A percentile compares a stretch with the other conserved stretches of the same genome.
Conservation (phyloP, 176 grass and related monocot species). For the Tillandsia leiboldiana region DNA sequence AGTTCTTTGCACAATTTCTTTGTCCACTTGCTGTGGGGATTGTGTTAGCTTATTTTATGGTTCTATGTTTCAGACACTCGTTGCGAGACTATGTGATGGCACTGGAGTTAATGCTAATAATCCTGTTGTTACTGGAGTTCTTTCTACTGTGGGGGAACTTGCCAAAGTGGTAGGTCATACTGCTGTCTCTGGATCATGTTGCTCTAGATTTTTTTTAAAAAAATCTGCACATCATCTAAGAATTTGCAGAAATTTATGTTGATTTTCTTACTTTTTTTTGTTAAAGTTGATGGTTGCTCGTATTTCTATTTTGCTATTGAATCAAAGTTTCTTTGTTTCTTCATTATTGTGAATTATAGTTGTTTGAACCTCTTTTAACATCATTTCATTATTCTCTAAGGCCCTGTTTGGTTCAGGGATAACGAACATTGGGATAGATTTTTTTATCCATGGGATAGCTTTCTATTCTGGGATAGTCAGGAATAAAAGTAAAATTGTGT, state of each 20-base stretch:
- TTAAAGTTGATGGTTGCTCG: not conserved
- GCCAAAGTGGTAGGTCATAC: slow-evolving; percentile 74
- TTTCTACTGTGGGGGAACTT: slow-evolving; percentile 96
- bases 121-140: slow-evolving; percentile 73
- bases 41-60: slow-evolving; percentile 1
- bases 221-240: not conserved
- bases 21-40: not conserved
- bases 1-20: not conserved
- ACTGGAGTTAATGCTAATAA: slow-evolving; percentile 64
- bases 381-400: not conserved
- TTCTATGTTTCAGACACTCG: slow-evolving; percentile 64
- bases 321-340: not conserved
- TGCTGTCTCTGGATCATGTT: not conserved
- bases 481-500: too few relatives aligned
- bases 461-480: too few relatives aligned
- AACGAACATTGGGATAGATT: too few relatives aligned
- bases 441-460: too few relatives aligned
- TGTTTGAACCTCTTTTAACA: too few relatives aligned
- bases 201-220: not conserved
- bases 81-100: slow-evolving; percentile 71
- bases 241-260: slow-evolving; percentile 1
- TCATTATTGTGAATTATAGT: not conserved
- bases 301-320: not conserved
- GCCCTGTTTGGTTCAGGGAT: too few relatives aligned
- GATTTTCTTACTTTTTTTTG: slow-evolving; percentile 6